phyloP scores from a whole-genome alignment of 2,329 filamentous ascomycete species.

The Neurospora crassa region DNA sequence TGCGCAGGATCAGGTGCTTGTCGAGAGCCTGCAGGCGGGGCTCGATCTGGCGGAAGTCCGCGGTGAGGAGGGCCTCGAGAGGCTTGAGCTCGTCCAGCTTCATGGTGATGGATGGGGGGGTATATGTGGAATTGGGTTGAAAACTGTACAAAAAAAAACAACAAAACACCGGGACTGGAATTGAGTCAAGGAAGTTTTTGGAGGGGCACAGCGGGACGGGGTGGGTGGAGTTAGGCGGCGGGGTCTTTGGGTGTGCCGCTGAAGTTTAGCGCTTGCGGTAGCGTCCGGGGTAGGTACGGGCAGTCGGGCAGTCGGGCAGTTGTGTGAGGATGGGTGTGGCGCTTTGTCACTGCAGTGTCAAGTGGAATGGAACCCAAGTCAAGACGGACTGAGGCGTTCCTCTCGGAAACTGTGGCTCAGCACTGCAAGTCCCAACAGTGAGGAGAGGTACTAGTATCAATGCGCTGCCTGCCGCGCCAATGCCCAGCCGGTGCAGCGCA shows the following conservation, averaged over 20 bases:
- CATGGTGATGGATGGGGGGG: constrained; percentile 30
- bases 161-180: not conserved
- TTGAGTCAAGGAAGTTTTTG: constrained; percentile 13
- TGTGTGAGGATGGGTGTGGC: not conserved
- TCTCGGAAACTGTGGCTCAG: not conserved
- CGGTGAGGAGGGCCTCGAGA: constrained; percentile 38
- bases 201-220: constrained; percentile 12
- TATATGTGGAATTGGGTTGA: not conserved
- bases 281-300: not conserved
- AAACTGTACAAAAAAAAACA: not conserved
- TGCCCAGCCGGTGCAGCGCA: not conserved
- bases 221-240: constrained; percentile 13
- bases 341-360: not conserved
- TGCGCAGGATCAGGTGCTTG: constrained; percentile 77
- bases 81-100: constrained; percentile 46
- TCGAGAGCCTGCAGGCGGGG: constrained; percentile 51
- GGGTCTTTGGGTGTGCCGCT: constrained; percentile 12
- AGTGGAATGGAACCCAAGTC: not conserved
- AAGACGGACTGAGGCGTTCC: not conserved
- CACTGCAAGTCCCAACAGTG: not conserved
- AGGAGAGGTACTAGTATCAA: not conserved
- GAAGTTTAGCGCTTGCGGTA: constrained; percentile 3
- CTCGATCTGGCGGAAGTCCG: constrained; percentile 58
- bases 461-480: not conserved
- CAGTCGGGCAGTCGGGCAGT: not conserved